phyloP scores from a whole-genome alignment of 1,139 yeast genomes.

The Yamadazyma spencermartinsiae region DNA sequence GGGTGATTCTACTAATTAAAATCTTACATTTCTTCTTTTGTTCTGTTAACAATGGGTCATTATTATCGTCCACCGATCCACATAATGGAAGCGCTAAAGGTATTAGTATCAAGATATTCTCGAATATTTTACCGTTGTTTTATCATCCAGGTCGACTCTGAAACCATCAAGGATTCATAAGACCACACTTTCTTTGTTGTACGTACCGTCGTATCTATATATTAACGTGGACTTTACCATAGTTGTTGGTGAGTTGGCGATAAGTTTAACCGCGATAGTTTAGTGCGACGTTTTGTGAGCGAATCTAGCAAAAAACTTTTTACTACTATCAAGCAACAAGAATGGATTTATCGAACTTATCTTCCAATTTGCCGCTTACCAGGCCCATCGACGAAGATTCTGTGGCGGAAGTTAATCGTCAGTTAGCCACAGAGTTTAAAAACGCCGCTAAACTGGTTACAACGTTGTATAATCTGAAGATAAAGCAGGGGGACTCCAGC shows the following conservation, averaged over 20 bases:
- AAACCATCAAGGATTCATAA: background rate
- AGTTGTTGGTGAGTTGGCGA: slow-evolving; percentile 1
- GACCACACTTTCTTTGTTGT: background rate
- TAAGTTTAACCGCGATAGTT: background rate
- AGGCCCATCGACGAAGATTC: slow-evolving; percentile 45
- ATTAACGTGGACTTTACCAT: slow-evolving; percentile 76
- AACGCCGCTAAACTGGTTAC: slow-evolving; percentile 50
- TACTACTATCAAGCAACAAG: slow-evolving; percentile 1
- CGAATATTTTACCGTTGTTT: background rate
- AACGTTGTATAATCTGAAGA: slow-evolving; percentile 35
- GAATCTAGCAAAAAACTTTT: background rate
- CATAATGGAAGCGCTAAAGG: slow-evolving; percentile 75
- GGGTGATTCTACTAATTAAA: slow-evolving; percentile 72
- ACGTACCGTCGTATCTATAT: slow-evolving; percentile 71
- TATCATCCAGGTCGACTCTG: background rate
- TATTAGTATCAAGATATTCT: slow-evolving; percentile 19
- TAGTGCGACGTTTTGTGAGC: slow-evolving; percentile 1
- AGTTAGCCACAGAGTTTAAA: slow-evolving; percentile 43
- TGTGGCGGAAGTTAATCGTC: slow-evolving; percentile 43
- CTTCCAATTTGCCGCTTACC: slow-evolving; percentile 51
- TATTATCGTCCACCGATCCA: slow-evolving; percentile 89
- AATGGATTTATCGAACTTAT: slow-evolving; percentile 60
- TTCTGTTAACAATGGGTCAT: slow-evolving; percentile 55
- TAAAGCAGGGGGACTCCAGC: background rate
- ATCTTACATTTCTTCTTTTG: slow-evolving; percentile 86